phyloP scores from a whole-genome alignment of 495 filamentous ascomycete genomes.

The Cryomyces minteri region DNA sequence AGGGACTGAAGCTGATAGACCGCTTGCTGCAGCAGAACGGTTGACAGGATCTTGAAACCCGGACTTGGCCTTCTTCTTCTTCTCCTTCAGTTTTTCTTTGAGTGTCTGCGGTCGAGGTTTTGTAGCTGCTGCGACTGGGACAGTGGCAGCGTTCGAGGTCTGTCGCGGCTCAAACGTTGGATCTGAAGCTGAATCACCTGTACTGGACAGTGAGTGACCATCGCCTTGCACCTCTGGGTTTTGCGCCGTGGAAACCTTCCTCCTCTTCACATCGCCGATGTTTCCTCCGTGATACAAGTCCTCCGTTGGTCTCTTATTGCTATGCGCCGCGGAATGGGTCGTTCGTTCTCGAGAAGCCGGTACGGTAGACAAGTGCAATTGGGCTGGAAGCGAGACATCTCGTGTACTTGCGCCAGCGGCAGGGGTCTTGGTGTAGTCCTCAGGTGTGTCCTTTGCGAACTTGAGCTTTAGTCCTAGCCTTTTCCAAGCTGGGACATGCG shows the following conservation, averaged over 20 bases:
- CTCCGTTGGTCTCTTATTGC: neutral
- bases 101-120: no score
- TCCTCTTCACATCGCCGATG: neutral
- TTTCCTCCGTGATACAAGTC: neutral
- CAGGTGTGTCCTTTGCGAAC: conserved; percentile 26
- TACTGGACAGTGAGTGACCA: no score
- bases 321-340: neutral
- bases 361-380: neutral
- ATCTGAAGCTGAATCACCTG: no score
- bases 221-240: neutral
- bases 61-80: neutral
- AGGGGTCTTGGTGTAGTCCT: neutral
- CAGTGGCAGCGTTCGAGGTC: no score
- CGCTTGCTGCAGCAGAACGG: neutral
- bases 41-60: neutral
- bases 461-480: conserved; percentile 61
- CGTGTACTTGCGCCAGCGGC: neutral
- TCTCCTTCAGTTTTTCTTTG: neutral
- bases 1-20: neutral
- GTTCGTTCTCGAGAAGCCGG: no score
- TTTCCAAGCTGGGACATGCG: conserved; percentile 49
- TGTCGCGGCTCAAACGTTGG: no score
- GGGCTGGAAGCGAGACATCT: neutral
- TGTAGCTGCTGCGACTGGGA: no score
- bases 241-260: neutral